These are phyloP conservation scores for Leucogyrophana mollusca DNA, from an alignment of 768 basidiomycete genomes.

Conservation along the genomic window DNA sequence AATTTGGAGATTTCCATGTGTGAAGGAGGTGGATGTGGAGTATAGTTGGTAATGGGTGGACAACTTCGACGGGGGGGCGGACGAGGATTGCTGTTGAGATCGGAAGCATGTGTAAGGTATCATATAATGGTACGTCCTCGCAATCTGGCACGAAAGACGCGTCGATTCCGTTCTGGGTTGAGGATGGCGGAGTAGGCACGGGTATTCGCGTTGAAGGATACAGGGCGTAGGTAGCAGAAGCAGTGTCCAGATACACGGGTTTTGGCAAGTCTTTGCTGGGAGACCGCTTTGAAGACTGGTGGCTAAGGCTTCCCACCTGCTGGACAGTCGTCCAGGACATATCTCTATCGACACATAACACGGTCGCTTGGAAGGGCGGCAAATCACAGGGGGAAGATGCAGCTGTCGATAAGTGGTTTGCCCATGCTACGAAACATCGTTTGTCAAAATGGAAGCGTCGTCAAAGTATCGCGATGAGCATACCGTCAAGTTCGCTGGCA, in stretches of 20 bases:
- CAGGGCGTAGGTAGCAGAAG: constrained; percentile 47
- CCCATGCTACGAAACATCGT: constrained; percentile 57
- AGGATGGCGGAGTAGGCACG: constrained; percentile 38
- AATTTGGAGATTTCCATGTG: constrained; percentile 40
- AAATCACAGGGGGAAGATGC: constrained; percentile 38
- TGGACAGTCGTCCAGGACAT: constrained; percentile 59
- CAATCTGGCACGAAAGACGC: constrained; percentile 33
- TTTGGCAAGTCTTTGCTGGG: constrained; percentile 30
- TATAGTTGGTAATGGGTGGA: constrained; percentile 45
- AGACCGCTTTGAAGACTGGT: constrained; percentile 24
- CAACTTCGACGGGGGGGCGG: constrained; percentile 46
- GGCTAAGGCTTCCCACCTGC: constrained; percentile 18
- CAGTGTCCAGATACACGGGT: constrained; percentile 31
- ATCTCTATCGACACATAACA: constrained; percentile 60
- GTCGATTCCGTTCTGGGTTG: constrained; percentile 21
- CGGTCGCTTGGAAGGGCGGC: constrained; percentile 56
- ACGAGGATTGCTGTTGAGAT: constrained; percentile 58
- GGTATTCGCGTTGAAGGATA: constrained; percentile 42
- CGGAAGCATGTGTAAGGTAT: constrained; percentile 49
- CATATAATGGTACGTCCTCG: constrained; percentile 16
- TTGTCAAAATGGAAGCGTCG: constrained; percentile 3
- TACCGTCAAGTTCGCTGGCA: constrained; percentile 64
- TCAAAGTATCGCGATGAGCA: constrained; percentile 20
- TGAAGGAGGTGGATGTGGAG: constrained; percentile 64
- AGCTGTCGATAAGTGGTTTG: constrained; percentile 43